Evolutionary conservation across 257 asterid genomes (phyloP).

Genomic region (Nyctanthes arbortristis): DNA sequence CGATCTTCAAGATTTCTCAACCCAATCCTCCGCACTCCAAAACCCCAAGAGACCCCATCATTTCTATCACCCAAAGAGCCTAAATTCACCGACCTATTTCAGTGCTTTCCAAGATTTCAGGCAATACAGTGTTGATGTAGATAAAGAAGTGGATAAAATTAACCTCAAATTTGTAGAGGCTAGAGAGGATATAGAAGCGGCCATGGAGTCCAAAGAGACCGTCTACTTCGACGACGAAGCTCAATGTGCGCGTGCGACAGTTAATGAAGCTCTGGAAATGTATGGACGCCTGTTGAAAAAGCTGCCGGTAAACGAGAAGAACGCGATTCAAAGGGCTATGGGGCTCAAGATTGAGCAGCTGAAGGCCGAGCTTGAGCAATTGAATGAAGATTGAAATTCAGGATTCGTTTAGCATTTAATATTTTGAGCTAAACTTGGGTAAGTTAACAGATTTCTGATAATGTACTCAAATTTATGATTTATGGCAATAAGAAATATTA

Average conservation of each 20-base stretch:
- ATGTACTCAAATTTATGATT: not conserved
- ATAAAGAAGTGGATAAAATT: constrained; percentile 72
- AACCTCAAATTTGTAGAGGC: constrained; percentile 98
- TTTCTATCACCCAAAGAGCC: constrained; percentile 25
- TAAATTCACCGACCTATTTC: constrained; percentile 33
- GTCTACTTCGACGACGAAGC: constrained; percentile 95
- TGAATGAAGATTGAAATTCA: constrained; percentile 69
- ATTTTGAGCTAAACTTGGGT: not conserved
- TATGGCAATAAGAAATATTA: not conserved
- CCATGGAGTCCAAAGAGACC: constrained; percentile 93
- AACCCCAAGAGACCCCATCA: constrained; percentile 24
- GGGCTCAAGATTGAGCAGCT: constrained; percentile 96
- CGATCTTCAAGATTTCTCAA: constrained; percentile 26
- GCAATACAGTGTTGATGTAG: constrained; percentile 56
- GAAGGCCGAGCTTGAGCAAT: constrained; percentile 85
- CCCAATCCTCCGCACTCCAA: constrained; percentile 13
- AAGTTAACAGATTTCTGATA: constrained; percentile 8
- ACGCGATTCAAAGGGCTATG: constrained; percentile 82
- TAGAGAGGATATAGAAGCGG: constrained; percentile 94
- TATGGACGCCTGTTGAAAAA: constrained; percentile 56
- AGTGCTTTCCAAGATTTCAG: constrained; percentile 32
- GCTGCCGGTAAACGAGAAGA: constrained; percentile 61
- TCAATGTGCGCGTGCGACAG: constrained; percentile 92
- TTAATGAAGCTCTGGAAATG: constrained; percentile 66
- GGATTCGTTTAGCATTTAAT: not conserved